Evolutionary conservation across 345 rosid genomes (phyloP).

Genomic region (Hibiscus tridactylites): DNA sequence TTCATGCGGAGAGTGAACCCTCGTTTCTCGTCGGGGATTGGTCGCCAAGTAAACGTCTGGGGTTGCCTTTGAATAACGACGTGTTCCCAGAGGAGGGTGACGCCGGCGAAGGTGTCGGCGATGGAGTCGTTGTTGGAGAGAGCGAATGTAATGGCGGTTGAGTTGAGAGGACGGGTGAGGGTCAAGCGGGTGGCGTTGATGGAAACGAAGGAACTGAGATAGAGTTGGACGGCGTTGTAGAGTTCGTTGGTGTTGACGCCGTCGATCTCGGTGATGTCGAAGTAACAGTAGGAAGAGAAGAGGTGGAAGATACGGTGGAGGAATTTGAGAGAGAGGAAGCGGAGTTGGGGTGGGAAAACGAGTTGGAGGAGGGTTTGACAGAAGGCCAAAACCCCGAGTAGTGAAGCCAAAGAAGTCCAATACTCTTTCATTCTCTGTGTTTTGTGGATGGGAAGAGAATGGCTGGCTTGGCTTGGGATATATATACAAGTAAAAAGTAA

Average conservation of each 20-base stretch:
- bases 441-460: background rate
- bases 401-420: conserved; percentile 75
- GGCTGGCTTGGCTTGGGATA: background rate
- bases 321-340: conserved; percentile 38
- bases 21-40: background rate
- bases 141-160: conserved; percentile 79
- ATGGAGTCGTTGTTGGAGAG: conserved; percentile 73
- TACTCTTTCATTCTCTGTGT: conserved; percentile 41
- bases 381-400: conserved; percentile 77
- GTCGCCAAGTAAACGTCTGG: conserved; percentile 68
- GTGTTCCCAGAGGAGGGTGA: conserved; percentile 77
- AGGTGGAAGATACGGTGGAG: background rate
- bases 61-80: conserved; percentile 72
- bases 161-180: conserved; percentile 80
- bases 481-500: conserved; percentile 16
- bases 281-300: conserved; percentile 51
- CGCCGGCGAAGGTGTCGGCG: conserved; percentile 49
- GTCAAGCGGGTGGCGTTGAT: conserved; percentile 68
- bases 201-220: conserved; percentile 68
- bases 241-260: conserved; percentile 98
- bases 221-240: conserved; percentile 94
- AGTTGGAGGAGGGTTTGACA: conserved; percentile 61
- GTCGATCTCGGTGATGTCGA: conserved; percentile 85
- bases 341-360: conserved; percentile 83
- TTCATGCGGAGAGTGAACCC: conserved; percentile 27